phyloP scores from a whole-genome alignment of 257 asterid genomes.

The Scutellaria barbata region DNA sequence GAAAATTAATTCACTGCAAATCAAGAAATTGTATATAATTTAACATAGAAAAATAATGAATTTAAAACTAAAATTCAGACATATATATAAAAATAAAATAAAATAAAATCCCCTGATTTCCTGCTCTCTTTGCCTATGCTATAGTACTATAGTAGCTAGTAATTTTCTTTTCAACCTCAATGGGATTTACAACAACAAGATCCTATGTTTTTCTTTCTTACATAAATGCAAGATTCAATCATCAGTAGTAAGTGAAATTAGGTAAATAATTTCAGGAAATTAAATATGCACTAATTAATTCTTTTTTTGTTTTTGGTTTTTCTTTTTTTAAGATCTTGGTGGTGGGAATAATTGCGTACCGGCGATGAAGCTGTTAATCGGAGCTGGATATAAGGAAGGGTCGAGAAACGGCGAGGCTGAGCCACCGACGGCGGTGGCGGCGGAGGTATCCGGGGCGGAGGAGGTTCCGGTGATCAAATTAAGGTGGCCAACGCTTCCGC shows the following conservation, averaged over 20 bases:
- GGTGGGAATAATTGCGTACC: conserved; percentile 99
- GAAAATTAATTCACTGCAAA: too few species aligned
- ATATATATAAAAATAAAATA: not conserved
- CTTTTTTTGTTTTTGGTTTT: not conserved
- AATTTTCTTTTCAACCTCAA: conserved; percentile 32
- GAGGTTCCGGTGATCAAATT: conserved; percentile 58
- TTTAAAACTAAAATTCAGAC: not conserved
- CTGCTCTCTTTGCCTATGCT: conserved; percentile 26
- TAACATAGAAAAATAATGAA: too few species aligned
- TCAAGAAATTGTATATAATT: too few species aligned
- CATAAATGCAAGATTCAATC: conserved; percentile 11
- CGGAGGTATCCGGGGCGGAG: conserved; percentile 40
- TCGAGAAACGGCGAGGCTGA: conserved; percentile 57
- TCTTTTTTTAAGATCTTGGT: conserved; percentile 61
- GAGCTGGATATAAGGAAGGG: conserved; percentile 68
- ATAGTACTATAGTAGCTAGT: not conserved
- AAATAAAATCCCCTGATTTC: conserved; percentile 38
- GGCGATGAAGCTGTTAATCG: conserved; percentile 75
- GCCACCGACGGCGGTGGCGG: conserved; percentile 36
- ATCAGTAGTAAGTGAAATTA: not conserved
- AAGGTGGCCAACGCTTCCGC: conserved; percentile 75
- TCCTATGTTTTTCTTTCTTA: conserved; percentile 25
- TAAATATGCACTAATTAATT: not conserved
- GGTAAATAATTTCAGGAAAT: not conserved
- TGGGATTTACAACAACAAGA: conserved; percentile 37